Conservation (phyloP, 2,329 filamentous ascomycete genomes). For the Talaromyces sp. region DNA sequence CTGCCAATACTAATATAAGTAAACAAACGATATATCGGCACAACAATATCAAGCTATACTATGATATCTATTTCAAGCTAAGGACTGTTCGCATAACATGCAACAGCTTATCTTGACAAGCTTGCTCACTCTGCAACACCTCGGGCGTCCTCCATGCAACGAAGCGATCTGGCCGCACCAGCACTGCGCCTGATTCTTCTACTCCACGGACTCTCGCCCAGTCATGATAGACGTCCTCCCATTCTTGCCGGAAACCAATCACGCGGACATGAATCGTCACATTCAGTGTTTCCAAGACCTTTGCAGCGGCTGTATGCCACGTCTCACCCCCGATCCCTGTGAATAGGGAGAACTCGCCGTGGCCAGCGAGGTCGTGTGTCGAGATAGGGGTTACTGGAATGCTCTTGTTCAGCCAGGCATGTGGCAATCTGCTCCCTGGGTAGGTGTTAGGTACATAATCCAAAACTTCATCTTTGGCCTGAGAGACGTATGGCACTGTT, state of each 20-base stretch:
- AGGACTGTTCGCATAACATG: not conserved
- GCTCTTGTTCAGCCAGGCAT: constrained; percentile 57
- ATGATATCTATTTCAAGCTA: not conserved
- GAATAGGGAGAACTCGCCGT: constrained; percentile 49
- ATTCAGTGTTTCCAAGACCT: constrained; percentile 35
- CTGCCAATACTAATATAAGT: not conserved
- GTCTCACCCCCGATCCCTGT: constrained; percentile 53
- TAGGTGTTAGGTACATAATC: constrained; percentile 49
- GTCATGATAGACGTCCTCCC: constrained; percentile 59
- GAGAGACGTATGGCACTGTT: constrained; percentile 8
- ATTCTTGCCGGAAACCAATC: constrained; percentile 57
- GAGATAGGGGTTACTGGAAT: constrained; percentile 46
- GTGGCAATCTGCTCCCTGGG: constrained; percentile 57
- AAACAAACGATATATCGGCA: not conserved
- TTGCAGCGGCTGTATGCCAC: constrained; percentile 50
- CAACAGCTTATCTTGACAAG: not conserved
- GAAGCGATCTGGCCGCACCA: constrained; percentile 57
- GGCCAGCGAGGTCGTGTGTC: constrained; percentile 57
- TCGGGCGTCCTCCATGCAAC: constrained; percentile 48
- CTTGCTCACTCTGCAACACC: not conserved
- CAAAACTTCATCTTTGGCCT: constrained; percentile 36
- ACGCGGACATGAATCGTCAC: constrained; percentile 47
- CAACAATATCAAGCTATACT: not conserved
- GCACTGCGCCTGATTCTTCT: constrained; percentile 54
- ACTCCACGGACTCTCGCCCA: constrained; percentile 54